These are phyloP conservation scores for Voacanga thouarsii DNA, from an alignment of 257 asterid species.

Conservation along the genomic window DNA sequence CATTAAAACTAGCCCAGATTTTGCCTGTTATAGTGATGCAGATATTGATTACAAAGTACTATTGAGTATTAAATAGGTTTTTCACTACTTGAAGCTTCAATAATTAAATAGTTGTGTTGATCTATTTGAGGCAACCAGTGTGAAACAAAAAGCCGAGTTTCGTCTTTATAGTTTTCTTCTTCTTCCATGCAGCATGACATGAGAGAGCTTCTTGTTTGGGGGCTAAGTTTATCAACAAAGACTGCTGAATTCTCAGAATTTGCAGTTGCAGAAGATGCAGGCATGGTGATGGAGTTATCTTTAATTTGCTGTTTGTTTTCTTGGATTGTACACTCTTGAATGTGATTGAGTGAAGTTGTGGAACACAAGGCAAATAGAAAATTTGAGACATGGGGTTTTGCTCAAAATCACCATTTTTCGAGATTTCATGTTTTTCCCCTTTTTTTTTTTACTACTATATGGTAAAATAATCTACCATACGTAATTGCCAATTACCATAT, in stretches of 20 bases:
- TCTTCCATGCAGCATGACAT: background rate
- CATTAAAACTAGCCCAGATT: too few relatives aligned
- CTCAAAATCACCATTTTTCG: background rate
- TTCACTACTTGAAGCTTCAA: background rate
- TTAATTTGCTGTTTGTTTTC: background rate
- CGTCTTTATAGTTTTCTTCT: background rate
- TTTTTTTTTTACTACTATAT: background rate
- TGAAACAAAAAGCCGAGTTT: background rate
- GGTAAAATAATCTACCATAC: background rate
- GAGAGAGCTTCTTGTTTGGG: background rate
- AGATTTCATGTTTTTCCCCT: background rate
- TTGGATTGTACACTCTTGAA: background rate
- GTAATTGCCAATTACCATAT: too few relatives aligned
- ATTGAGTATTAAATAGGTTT: too few relatives aligned
- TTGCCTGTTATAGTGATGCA: background rate
- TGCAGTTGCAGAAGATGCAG: background rate
- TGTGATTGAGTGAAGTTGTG: background rate
- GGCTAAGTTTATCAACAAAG: background rate
- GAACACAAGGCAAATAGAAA: background rate
- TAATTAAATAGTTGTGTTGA: background rate
- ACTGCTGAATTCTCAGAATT: background rate
- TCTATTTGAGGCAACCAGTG: background rate
- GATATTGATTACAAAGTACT: background rate
- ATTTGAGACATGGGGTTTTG: background rate
- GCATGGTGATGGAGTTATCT: background rate